Percentiles rank a stretch among this genome's conserved stretches.
Evolutionary conservation across 2,329 filamentous ascomycete species (phyloP).

Genomic region (Paraconiothyrium sp.): DNA sequence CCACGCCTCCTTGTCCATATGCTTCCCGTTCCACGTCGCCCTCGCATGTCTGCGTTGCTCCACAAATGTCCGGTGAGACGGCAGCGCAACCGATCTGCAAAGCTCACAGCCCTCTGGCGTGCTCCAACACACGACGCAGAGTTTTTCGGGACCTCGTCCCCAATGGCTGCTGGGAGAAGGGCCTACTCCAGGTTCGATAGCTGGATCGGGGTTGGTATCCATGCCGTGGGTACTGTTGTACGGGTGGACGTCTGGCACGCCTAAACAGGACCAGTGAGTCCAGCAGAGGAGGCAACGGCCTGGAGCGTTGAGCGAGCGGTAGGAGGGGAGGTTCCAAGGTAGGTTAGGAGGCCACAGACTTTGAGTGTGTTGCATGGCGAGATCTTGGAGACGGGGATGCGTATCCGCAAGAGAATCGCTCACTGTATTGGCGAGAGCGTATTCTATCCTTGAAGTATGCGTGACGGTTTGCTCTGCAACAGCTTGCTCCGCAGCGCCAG

Average conservation of each 20-base stretch:
- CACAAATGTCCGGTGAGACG: background rate
- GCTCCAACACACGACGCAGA: constrained; percentile 6
- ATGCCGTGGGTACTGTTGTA: background rate
- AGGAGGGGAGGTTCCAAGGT: background rate
- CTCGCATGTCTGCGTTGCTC: background rate
- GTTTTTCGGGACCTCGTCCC: background rate
- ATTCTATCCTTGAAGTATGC: too few relatives aligned
- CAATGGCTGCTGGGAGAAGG: background rate
- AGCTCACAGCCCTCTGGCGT: background rate
- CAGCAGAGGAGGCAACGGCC: background rate
- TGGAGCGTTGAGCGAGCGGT: background rate
- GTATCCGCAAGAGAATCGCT: background rate
- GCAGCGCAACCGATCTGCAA: background rate
- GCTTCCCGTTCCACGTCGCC: background rate
- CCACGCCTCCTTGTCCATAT: too few relatives aligned
- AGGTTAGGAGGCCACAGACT: background rate
- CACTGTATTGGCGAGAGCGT: background rate
- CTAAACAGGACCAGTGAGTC: background rate
- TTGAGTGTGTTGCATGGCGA: background rate
- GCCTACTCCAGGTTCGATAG: background rate
- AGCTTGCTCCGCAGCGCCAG: too few relatives aligned
- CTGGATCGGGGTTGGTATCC: background rate
- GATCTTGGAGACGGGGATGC: background rate
- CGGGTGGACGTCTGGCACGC: background rate
- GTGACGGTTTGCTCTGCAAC: too few relatives aligned